Evolutionary conservation across 495 filamentous ascomycete species (phyloP), one percentile per base, ranked within the genome.

Genomic region (Podospora comata): DNA sequence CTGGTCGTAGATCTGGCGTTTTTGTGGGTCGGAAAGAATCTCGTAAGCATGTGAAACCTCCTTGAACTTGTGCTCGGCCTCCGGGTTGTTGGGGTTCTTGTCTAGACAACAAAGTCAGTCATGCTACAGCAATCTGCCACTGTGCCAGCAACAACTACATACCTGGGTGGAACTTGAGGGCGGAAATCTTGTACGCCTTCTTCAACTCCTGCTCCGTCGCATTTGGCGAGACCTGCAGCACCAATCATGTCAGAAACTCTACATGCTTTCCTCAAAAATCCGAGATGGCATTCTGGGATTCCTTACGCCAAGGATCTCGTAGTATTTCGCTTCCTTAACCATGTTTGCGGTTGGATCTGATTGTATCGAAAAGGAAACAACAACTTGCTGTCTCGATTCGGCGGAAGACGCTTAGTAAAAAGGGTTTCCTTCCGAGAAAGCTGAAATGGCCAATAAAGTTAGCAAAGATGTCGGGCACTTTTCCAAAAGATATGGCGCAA

Each of bases 51-150:
- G 89, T 65, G 92, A 96, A 61, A 98, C 85, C 74, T 97, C 94
- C 83, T 98, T 97, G 88, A 99, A 98, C 79, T 97, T 98, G 63
- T 97, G 92, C 64, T 93, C 92, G 57, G 95, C 92, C 28, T 92
- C 91, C 55, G 94, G 93, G 83, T 94, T 94, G 82, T 95, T 88
- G 59, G 89, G 87, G 79, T 98, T 98, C 86, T 99, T 99, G 82
- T 99, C 95, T 96, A 72, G 64, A 19, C 48, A 72, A 64, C 53
- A 56, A 56, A 55, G 74, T 59, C 13, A 65, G 55, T 23, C 57
- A 18, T 18, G 6, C 30, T 54, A 30, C 18, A 28, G 11, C 16
- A 4, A 4, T 20, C 20, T 64, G 56, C 32, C 23, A n/a, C 58
- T 4, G 16, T 20, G 56, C 28, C 15, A 60, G 18, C 16, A 30